Base-by-base conservation (phyloP, 202 grass and related monocot genomes). In the Eragrostis tef region DNA sequence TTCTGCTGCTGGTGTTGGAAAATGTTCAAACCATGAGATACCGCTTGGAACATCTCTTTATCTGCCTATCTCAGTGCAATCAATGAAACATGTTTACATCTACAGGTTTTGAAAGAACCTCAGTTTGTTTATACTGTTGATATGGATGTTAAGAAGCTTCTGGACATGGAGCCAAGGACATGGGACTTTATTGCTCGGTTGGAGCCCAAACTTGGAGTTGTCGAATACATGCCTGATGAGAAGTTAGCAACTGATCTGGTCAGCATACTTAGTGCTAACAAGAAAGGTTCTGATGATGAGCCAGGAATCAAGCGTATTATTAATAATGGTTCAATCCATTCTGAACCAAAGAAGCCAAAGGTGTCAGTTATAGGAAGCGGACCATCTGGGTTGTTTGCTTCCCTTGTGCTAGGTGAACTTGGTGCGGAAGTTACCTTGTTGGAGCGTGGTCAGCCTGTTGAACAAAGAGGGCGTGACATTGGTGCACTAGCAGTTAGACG, bases 111-210 rank as follows among this genome's bases (percentile, higher is more conserved):
- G 82, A 98, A 98, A 84, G 92, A 93, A 86, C 76, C 95, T 74
- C 86, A 92, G 65, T 98, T 98, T 86, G 81, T 91, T 44, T 98
- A 98, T 81, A 94, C 87, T 82, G 92, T 98, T 79, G 90, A 98
- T 79, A 86, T 98, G 79, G 95, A 95, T 91, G 90, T 90, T 67
- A 94, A 94, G 60, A 94, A 90, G 77, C 88, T 98, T 93, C 66
- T 98, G 65, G 58, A 88, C 74, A 78, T 93, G 64, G 95, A 98
- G 60, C 95, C 92, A 16, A 87, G 92, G 64, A 89, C 92, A 54
- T 98, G 95, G 95, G 95, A 98, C 84, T 94, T 98, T 86, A 91
- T 98, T 85, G 91, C 90, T 86, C 61, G 78, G 62, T 81, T 98
- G 82, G 95, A 94, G 67, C 92, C 92, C 50, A 98, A 90, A 81